These are phyloP conservation scores for Peronospora belbahrii DNA, from an alignment of 352 stramenopile species.

Conservation along the genomic window DNA sequence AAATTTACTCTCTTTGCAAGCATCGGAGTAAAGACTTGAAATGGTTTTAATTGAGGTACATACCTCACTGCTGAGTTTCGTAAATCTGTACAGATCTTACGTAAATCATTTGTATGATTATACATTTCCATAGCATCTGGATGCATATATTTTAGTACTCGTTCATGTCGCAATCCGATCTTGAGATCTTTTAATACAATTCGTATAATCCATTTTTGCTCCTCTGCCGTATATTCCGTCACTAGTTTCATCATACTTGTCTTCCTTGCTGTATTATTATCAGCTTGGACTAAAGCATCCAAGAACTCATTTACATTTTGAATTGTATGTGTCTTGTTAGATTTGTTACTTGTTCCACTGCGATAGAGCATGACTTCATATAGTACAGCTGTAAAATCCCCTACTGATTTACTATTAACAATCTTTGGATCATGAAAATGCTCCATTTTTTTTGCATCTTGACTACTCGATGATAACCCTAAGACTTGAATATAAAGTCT, in stretches of 20 bases:
- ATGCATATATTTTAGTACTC: slow-evolving; percentile 74
- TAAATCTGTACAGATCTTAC: slow-evolving; percentile 61
- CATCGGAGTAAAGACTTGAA: slow-evolving; percentile 84
- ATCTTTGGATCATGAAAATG: slow-evolving; percentile 79
- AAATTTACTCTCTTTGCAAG: slow-evolving; percentile 80
- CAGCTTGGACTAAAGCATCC: slow-evolving; percentile 39
- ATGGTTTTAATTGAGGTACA: slow-evolving; percentile 68
- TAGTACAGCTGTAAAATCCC: slow-evolving; percentile 74
- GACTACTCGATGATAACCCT: slow-evolving; percentile 50
- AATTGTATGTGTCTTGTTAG: slow-evolving; percentile 46
- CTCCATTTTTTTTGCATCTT: slow-evolving; percentile 71
- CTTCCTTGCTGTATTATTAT: slow-evolving; percentile 38
- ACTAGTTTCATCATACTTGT: slow-evolving; percentile 64
- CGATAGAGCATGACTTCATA: slow-evolving; percentile 68
- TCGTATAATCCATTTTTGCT: slow-evolving; percentile 82
- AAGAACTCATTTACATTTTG: slow-evolving; percentile 54
- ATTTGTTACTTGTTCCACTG: slow-evolving; percentile 31
- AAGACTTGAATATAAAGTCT: slow-evolving; percentile 70
- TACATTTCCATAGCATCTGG: slow-evolving; percentile 82
- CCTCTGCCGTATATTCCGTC: slow-evolving; percentile 61
- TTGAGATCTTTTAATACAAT: slow-evolving; percentile 85
- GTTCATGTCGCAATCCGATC: slow-evolving; percentile 73
- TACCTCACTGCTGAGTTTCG: slow-evolving; percentile 77
- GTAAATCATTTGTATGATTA: slow-evolving; percentile 82
- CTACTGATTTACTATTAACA: slow-evolving; percentile 70